Conservation (phyloP, 169 alveolate genomes). For the Eimeria mitis region DNA sequence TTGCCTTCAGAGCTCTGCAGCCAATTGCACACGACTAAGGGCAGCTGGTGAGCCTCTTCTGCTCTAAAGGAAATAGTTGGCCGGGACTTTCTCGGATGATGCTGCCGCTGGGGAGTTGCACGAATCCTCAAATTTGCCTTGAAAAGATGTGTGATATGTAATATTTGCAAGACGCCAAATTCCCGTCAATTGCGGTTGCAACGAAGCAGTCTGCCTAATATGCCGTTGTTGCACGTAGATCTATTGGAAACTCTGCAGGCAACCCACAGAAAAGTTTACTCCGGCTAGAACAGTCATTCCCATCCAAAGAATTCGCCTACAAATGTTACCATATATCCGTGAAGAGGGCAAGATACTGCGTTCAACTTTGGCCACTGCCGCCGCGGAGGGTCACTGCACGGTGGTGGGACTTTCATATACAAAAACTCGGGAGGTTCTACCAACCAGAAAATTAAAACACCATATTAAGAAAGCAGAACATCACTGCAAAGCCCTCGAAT, state of each 20-base stretch:
- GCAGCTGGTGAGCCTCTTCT: neutral
- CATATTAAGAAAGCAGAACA: neutral
- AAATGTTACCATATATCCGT: neutral
- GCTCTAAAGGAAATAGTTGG: slow-evolving; percentile 9
- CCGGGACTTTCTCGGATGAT: neutral
- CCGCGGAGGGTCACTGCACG: slow-evolving; percentile 15
- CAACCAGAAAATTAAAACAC: neutral
- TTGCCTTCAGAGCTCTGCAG: neutral
- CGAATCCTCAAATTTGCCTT: neutral
- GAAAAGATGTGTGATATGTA: neutral
- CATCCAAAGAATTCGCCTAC: neutral
- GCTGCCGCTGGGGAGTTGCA: neutral
- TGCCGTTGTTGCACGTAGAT: slow-evolving; percentile 2
- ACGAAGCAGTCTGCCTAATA: neutral
- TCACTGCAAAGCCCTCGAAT: neutral
- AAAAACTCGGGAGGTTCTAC: neutral
- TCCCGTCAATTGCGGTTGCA: neutral
- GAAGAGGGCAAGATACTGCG: neutral
- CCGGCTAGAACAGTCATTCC: neutral
- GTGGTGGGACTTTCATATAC: neutral
- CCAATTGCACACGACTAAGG: neutral
- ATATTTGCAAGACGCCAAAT: neutral
- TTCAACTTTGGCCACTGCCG: neutral
- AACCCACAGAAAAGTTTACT: neutral
- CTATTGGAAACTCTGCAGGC: slow-evolving; percentile 17